Base-by-base conservation (phyloP, 495 filamentous ascomycete genomes). In the Neurospora sublineolata region DNA sequence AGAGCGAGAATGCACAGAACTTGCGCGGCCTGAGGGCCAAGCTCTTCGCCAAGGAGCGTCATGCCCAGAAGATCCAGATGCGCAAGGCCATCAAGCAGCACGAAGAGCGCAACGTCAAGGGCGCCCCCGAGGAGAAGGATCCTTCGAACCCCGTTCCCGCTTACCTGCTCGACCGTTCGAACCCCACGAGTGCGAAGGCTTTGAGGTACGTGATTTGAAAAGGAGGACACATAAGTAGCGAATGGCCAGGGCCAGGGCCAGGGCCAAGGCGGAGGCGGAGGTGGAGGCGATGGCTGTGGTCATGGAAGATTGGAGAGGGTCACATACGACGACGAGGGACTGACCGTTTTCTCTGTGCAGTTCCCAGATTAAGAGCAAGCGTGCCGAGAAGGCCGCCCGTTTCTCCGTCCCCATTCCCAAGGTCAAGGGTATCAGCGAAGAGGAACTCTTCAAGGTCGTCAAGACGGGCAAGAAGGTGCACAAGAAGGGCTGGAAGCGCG, bases 61-160 rank as follows among this genome's bases (percentile, higher is more conserved):
- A 94, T 83, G 88, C 91, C 77, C 92, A 98, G 84, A 99, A 99
- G 90, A 98, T 99, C 80, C 94, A 97, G 89, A 94, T 99, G 92
- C 91, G 92, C 82, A 97, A 99, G 88, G 86, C 89, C 77, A 97
- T 99, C 87, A 91, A 91, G 81, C 90, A 91, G 72, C 91, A 94
- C 84, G 95, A 99, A 80, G 92, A 97, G 85, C 90, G 92, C 81
- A 96, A 96, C 78, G 89, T 98, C 85, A 96, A 97, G 82, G 90
- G 92, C n/a, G 85, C 88, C n/a, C 87, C 88, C n/a, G 87, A 89
- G 74, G 83, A 88, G 71, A 89, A 91, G 81, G 90, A 92, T 27
- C 89, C 89, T 73, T 80, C 83, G 60, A 90, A 90, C 39, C 90
- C 94, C 60, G 80, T 97, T 71, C 94, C 94, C 37, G 86, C 91